Conservation (phyloP, 2,329 filamentous ascomycete genomes). For the Curvularia spicifera region DNA sequence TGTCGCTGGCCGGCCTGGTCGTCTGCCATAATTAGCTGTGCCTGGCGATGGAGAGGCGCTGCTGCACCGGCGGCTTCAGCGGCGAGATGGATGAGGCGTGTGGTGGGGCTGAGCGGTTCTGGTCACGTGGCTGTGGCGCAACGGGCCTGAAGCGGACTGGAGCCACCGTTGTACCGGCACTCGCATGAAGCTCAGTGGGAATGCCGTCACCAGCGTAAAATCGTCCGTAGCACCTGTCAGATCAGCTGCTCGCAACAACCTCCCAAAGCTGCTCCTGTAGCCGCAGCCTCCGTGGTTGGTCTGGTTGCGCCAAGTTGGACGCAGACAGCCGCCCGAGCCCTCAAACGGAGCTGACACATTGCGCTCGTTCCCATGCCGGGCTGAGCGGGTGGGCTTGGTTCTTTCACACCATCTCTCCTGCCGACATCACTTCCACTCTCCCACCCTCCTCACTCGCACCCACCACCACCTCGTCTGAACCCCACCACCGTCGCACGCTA, state of each 20-base stretch:
- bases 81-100: too few relatives aligned
- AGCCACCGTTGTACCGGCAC: constrained; percentile 13
- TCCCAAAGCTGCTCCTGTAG: background rate
- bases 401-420: constrained; percentile 31
- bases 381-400: constrained; percentile 21
- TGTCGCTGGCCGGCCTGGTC: too few relatives aligned
- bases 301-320: constrained; percentile 33
- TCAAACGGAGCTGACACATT: constrained; percentile 42
- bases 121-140: constrained; percentile 27
- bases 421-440: constrained; percentile 25
- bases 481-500: constrained; percentile 28
- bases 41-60: background rate
- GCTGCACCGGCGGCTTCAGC: background rate
- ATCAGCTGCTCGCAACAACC: constrained; percentile 6
- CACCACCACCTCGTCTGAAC: constrained; percentile 21
- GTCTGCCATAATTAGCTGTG: too few relatives aligned
- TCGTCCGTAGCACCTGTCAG: constrained; percentile 8
- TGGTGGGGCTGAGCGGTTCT: background rate
- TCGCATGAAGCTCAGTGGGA: constrained; percentile 13
- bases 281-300: constrained; percentile 9
- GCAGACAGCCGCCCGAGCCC: constrained; percentile 39
- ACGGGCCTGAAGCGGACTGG: constrained; percentile 5
- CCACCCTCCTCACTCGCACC: constrained; percentile 27
- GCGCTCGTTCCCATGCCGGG: constrained; percentile 28
- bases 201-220: constrained; percentile 14